Evolutionary conservation across 2,329 filamentous ascomycete species (phyloP), one percentile per base, ranked within the genome.

Genomic region (Aspergillus clavatus): DNA sequence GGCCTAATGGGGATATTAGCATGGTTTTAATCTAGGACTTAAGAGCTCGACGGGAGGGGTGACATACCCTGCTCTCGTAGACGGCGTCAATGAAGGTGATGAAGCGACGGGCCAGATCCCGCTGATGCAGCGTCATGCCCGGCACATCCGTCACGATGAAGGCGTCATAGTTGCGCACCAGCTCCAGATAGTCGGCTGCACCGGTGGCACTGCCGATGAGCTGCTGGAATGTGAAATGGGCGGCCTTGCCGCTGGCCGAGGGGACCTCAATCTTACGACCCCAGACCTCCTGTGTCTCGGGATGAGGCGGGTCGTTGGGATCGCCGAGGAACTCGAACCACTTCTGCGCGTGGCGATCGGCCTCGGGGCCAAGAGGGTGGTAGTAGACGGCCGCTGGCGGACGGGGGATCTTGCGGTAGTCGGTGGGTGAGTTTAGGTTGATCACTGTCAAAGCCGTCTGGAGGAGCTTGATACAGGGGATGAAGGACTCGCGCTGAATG

Each of bases 61-160:
- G 14, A 52, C 72, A 47, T 63, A 80, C 78, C 56, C 76, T 68
- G 52, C 71, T 75, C 68, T 98, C 93, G 63, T 98, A 98, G 4
- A 96, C 85, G 5, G 93, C 91, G 65, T 98, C 93, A 54, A 98
- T 88, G 58, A 98, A 96, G 0, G 91, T 98, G 65, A 98, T 98
- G 68, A 98, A 96, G 4, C 93, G 79, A 10, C 93, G 76, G 0
- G 93, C 93, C 29, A 95, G 77, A 70, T 98, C 93, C 16, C 93
- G 82, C 61, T 89, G 82, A 43, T 82, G 81, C 54, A 89, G 80
- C 31, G 85, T 93, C 93, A 98, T 97, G 5, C 85, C 87, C 0
- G 93, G 93, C 1, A 97, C 83, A 41, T 90, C 86, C 0, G 89
- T 95, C 7, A 98, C 80, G 53, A 98, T 81, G 61, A 98, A 97